Evolutionary conservation across 345 rosid genomes (phyloP).

Genomic region (Microcos paniculata): DNA sequence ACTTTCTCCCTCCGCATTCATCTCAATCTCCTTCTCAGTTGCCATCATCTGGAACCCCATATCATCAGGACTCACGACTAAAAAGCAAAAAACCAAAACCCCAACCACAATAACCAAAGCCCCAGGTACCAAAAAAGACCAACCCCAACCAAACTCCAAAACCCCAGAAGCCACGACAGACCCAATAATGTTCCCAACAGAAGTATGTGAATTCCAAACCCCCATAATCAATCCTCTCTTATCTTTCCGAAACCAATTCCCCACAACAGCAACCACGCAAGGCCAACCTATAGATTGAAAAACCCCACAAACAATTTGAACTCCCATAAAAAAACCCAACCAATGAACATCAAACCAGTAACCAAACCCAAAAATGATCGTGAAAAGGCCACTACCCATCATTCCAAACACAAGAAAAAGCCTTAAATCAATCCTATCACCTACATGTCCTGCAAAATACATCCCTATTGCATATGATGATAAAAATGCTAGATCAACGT

Average conservation of each 20-base stretch:
- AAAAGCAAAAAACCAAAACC: constrained; percentile 56
- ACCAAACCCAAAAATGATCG: constrained; percentile 70
- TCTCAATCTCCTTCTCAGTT: constrained; percentile 51
- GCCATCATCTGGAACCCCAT: constrained; percentile 50
- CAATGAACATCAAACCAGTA: constrained; percentile 75
- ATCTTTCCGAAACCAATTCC: constrained; percentile 90
- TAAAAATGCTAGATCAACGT: constrained; percentile 88
- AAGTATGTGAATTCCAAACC: constrained; percentile 85
- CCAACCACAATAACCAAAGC: constrained; percentile 60
- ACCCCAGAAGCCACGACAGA: constrained; percentile 74
- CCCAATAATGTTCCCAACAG: constrained; percentile 81
- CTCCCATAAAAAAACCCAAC: constrained; percentile 52
- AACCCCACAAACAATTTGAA: constrained; percentile 76
- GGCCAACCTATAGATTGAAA: constrained; percentile 99
- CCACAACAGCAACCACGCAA: constrained; percentile 87
- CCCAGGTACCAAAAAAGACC: constrained; percentile 90
- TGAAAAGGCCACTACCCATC: constrained; percentile 84
- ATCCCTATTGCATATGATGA: constrained; percentile 69
- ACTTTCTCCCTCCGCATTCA: constrained; percentile 36
- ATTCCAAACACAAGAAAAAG: constrained; percentile 87
- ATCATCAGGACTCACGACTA: constrained; percentile 70
- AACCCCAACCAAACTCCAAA: constrained; percentile 93
- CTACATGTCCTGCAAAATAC: constrained; percentile 87
- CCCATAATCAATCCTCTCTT: constrained; percentile 97
- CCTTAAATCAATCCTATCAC: constrained; percentile 82